These are phyloP conservation scores for Globisporangium yorkense DNA, from an alignment of 352 stramenopile species.

Conservation along the genomic window DNA sequence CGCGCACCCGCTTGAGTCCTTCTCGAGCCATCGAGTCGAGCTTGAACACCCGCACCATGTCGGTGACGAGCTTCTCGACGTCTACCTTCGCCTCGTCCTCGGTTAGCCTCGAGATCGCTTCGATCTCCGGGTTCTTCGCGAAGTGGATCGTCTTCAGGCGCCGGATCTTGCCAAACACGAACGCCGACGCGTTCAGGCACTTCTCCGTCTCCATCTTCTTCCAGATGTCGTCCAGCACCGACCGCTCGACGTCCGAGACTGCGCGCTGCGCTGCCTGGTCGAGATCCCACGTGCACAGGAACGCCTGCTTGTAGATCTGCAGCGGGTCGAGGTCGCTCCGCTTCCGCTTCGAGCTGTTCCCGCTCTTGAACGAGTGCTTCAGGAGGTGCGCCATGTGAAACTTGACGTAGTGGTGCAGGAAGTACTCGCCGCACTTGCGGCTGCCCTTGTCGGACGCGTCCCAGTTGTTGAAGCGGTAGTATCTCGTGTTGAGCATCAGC, in stretches of 20 bases:
- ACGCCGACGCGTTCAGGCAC: constrained; percentile 57
- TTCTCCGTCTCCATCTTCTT: constrained; percentile 73
- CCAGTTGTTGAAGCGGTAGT: constrained; percentile 76
- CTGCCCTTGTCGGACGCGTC: constrained; percentile 64
- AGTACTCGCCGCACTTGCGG: constrained; percentile 65
- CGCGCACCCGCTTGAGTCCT: constrained; percentile 57
- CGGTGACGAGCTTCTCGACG: constrained; percentile 38
- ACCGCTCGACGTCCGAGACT: constrained; percentile 67
- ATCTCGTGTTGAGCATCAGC: constrained; percentile 66
- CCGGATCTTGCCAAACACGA: constrained; percentile 69
- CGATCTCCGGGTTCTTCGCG: constrained; percentile 50
- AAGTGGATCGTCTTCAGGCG: constrained; percentile 63
- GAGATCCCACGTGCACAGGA: constrained; percentile 82
- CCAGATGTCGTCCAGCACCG: constrained; percentile 81
- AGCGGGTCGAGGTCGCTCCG: constrained; percentile 41
- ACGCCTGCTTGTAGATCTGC: constrained; percentile 65
- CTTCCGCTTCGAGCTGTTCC: constrained; percentile 37
- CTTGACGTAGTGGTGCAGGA: constrained; percentile 82
- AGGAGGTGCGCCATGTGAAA: constrained; percentile 69
- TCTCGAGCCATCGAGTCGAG: constrained; percentile 77
- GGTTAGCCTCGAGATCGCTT: constrained; percentile 48
- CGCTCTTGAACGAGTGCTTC: constrained; percentile 47
- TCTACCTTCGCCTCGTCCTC: constrained; percentile 60
- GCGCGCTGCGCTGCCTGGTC: constrained; percentile 55
- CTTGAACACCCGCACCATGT: constrained; percentile 72